A percentile compares a stretch with the other conserved stretches of the same genome.
phyloP scores from a whole-genome alignment of 2,329 filamentous ascomycete species.

The Reticulascus tulasneorum region DNA sequence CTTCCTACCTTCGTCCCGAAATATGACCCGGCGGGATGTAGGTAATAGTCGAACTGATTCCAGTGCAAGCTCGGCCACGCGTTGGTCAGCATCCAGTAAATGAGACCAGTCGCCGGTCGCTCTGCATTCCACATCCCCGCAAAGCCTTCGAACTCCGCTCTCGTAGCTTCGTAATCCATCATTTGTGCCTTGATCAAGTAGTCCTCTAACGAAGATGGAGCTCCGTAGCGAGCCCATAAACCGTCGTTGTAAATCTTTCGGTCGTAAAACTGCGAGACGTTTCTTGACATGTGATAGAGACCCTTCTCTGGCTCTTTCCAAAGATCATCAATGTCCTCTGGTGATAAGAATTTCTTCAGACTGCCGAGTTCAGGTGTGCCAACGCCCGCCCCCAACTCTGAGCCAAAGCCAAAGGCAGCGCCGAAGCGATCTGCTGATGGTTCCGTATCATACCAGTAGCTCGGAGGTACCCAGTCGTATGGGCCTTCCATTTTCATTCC shows the following conservation, averaged over 20 bases:
- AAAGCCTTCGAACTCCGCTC: slow-evolving; percentile 57
- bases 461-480: slow-evolving; percentile 62
- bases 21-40: slow-evolving; percentile 54
- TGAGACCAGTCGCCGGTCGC: slow-evolving; percentile 53
- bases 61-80: slow-evolving; percentile 64
- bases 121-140: slow-evolving; percentile 43
- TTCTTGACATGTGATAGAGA: slow-evolving; percentile 58
- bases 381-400: slow-evolving; percentile 58
- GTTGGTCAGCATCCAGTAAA: slow-evolving; percentile 66
- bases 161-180: slow-evolving; percentile 63
- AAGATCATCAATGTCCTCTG: slow-evolving; percentile 47
- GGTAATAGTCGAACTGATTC: slow-evolving; percentile 62
- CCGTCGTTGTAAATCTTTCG: slow-evolving; percentile 56
- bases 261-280: slow-evolving; percentile 50
- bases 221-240: slow-evolving; percentile 47
- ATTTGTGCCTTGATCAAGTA: slow-evolving; percentile 59
- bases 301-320: slow-evolving; percentile 51
- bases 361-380: slow-evolving; percentile 56
- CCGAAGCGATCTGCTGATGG: slow-evolving; percentile 39
- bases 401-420: slow-evolving; percentile 61
- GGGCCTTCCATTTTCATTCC: slow-evolving; percentile 67
- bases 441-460: slow-evolving; percentile 55
- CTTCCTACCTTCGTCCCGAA: slow-evolving; percentile 53
- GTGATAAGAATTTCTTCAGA: slow-evolving; percentile 49
- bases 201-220: slow-evolving; percentile 47